These are phyloP conservation scores for Chlorella variabilis DNA, from an alignment of 163 green algal species.

Conservation along the genomic window DNA sequence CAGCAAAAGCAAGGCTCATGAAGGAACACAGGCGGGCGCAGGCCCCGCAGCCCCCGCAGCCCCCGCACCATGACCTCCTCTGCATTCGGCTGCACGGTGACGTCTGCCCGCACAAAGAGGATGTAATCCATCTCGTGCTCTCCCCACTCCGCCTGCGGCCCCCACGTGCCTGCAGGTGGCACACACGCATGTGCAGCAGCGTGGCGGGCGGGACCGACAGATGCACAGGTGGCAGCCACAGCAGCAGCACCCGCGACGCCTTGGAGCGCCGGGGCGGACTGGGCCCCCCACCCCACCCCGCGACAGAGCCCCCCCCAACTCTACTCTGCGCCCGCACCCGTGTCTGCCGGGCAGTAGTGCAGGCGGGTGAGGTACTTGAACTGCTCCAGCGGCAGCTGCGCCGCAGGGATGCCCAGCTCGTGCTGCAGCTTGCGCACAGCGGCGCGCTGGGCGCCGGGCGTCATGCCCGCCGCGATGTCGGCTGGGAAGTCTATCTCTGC, in stretches of 20 bases:
- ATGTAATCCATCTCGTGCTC: slow-evolving; percentile 99
- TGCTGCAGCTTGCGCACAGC: slow-evolving; percentile 95
- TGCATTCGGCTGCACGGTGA: slow-evolving; percentile 82
- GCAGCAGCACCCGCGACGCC: no score
- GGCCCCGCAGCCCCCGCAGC: neutral
- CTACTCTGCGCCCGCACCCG: slow-evolving; percentile 33
- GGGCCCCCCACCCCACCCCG: no score
- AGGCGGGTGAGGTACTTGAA: slow-evolving; percentile 90
- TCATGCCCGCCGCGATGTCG: slow-evolving; percentile 62
- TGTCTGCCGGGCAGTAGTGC: slow-evolving; percentile 93
- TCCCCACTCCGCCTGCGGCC: slow-evolving; percentile 73
- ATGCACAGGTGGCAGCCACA: no score
- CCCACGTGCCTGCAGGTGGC: slow-evolving; percentile 36
- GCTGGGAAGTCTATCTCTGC: slow-evolving; percentile 54
- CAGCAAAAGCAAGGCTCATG: neutral
- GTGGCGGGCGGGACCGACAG: neutral
- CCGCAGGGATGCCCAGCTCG: slow-evolving; percentile 92
- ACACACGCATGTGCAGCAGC: neutral
- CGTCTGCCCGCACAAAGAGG: slow-evolving; percentile 75
- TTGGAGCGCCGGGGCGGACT: no score
- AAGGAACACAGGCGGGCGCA: neutral
- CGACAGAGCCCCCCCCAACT: no score
- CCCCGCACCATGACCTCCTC: slow-evolving; percentile 82
- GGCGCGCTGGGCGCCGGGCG: slow-evolving; percentile 76
- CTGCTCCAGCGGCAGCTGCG: slow-evolving; percentile 37